Conservation (phyloP, 805 yeast genomes). For the Wickerhamiella galacta region DNA sequence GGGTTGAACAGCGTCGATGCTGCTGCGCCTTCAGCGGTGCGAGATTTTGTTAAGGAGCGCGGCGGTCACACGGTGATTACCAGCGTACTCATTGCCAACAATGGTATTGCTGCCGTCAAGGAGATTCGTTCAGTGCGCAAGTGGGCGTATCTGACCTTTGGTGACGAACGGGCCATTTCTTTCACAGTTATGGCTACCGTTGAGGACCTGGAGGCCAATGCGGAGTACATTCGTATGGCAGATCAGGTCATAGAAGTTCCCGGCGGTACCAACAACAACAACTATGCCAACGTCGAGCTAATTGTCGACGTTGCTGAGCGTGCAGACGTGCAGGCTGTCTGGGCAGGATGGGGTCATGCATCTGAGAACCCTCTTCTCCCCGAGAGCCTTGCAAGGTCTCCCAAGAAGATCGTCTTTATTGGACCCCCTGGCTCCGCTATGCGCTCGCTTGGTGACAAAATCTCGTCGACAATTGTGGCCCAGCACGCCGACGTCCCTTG, state of each 20-base stretch:
- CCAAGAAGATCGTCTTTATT: conserved; percentile 76
- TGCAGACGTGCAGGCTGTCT: conserved; percentile 91
- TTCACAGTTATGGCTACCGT: conserved; percentile 99
- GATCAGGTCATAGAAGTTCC: conserved; percentile 97
- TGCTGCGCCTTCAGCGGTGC: conserved; percentile 56
- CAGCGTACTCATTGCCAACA: conserved; percentile 77
- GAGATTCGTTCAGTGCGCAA: conserved; percentile 94
- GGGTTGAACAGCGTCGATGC: conserved; percentile 65
- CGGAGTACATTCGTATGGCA: conserved; percentile 97
- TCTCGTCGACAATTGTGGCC: conserved; percentile 94
- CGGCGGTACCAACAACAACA: conserved; percentile 97
- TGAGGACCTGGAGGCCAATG: conserved; percentile 93
- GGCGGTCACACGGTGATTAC: conserved; percentile 93
- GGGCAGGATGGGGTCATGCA: conserved; percentile 99
- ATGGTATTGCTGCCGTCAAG: conserved; percentile 98
- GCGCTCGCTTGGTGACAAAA: conserved; percentile 99
- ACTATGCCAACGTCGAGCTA: conserved; percentile 93
- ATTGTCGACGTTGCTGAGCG: conserved; percentile 96
- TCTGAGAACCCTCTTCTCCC: conserved; percentile 96
- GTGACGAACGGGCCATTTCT: conserved; percentile 81
- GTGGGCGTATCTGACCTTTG: conserved; percentile 99
- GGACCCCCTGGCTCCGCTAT: conserved; percentile 99
- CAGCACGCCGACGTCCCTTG: conserved; percentile 98
- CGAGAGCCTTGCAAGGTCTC: conserved; percentile 84
- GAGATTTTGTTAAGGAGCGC: conserved; percentile 67